Evolutionary conservation across 2,329 filamentous ascomycete species (phyloP).

Genomic region (Alternaria sp.): DNA sequence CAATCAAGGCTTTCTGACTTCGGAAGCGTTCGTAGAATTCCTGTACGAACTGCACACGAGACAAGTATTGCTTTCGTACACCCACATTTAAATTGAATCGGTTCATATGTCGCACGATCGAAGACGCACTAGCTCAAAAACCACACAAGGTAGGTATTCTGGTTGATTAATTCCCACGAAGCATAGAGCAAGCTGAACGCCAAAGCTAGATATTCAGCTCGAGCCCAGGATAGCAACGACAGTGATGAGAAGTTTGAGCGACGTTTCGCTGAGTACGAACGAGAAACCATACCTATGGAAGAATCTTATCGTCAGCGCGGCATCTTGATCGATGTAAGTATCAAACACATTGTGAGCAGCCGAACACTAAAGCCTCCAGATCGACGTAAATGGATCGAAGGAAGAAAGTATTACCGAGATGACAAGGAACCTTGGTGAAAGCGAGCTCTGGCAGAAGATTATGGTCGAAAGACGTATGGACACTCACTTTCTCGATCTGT

Average conservation of each 20-base stretch:
- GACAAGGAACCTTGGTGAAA: background rate
- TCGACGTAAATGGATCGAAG: slow-evolving; percentile 4
- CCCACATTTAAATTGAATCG: background rate
- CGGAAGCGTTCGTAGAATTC: background rate
- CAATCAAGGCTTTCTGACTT: slow-evolving; percentile 9
- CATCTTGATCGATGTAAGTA: slow-evolving; percentile 12
- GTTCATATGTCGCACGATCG: slow-evolving; percentile 1
- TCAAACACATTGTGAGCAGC: background rate
- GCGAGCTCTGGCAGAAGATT: slow-evolving; percentile 3
- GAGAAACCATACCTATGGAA: slow-evolving; percentile 6
- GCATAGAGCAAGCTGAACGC: slow-evolving; percentile 9
- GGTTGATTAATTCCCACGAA: slow-evolving; percentile 8
- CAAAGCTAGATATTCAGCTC: slow-evolving; percentile 8
- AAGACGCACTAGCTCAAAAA: background rate
- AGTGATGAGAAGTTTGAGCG: slow-evolving; percentile 13
- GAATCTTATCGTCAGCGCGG: slow-evolving; percentile 5
- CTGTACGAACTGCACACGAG: too few relatives aligned
- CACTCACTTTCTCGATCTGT: background rate
- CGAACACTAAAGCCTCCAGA: slow-evolving; percentile 1
- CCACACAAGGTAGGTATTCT: slow-evolving; percentile 4
- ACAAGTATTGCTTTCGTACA: too few relatives aligned
- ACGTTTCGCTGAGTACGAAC: slow-evolving; percentile 4
- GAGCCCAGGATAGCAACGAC: slow-evolving; percentile 10
- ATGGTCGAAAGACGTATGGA: background rate
- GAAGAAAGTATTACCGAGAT: slow-evolving; percentile 5